These are phyloP conservation scores for Boletus sp. DNA, from an alignment of 1,284 basidiomycete species.

Conservation along the genomic window DNA sequence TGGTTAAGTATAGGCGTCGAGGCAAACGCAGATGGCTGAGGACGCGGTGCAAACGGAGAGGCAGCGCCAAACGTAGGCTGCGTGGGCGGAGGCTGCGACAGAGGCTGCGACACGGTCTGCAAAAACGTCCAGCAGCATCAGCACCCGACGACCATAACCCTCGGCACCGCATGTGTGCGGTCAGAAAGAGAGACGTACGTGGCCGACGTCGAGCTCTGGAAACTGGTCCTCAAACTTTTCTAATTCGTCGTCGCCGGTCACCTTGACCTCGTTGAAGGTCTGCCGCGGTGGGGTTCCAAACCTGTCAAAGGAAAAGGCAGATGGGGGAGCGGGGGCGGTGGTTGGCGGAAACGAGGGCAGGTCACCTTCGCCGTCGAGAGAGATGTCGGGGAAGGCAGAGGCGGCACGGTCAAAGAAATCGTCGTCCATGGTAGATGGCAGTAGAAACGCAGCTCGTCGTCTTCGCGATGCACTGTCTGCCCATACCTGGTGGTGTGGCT, in stretches of 20 bases:
- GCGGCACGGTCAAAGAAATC: slow-evolving; percentile 70
- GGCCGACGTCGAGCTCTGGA: slow-evolving; percentile 74
- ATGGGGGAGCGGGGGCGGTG: slow-evolving; percentile 23
- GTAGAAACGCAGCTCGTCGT: not conserved
- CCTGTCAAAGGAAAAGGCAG: slow-evolving; percentile 61
- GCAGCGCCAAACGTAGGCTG: slow-evolving; percentile 48
- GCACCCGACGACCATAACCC: slow-evolving; percentile 1
- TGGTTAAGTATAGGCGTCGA: slow-evolving; percentile 72
- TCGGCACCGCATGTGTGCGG: not conserved
- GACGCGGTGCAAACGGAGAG: slow-evolving; percentile 65
- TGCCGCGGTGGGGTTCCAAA: slow-evolving; percentile 49
- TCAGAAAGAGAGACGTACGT: slow-evolving; percentile 37
- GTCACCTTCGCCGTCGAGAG: slow-evolving; percentile 60
- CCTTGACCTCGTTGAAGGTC: slow-evolving; percentile 56
- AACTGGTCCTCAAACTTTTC: slow-evolving; percentile 91
- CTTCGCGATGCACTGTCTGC: too few relatives aligned
- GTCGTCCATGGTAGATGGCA: slow-evolving; percentile 24
- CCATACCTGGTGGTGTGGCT: too few relatives aligned
- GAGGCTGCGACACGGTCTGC: slow-evolving; percentile 30
- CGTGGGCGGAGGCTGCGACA: too few relatives aligned
- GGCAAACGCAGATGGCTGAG: slow-evolving; percentile 63
- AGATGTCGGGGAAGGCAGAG: slow-evolving; percentile 83
- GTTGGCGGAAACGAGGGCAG: slow-evolving; percentile 42
- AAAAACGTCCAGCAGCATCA: slow-evolving; percentile 9
- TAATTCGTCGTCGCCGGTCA: slow-evolving; percentile 84